Evolutionary conservation across 2,329 filamentous ascomycete species (phyloP), one percentile per base, ranked within the genome.

Genomic region (Ophiocordyceps camponoti-saundersi): DNA sequence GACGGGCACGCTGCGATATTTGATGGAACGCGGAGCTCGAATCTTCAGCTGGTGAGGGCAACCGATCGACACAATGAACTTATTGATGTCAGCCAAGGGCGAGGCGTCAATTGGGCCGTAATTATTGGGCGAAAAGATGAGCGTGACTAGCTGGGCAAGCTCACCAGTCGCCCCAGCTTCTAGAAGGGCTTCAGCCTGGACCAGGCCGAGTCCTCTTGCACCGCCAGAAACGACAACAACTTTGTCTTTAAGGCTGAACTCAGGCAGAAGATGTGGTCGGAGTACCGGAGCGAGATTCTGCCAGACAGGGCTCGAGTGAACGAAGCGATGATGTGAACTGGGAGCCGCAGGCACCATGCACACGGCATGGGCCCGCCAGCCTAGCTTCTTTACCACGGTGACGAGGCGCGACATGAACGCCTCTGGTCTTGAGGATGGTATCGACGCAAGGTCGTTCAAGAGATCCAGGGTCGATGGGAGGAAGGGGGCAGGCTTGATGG

Each of bases 211-310:
- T 3, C 87, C 86, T 50, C 84, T 75, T 8, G 79, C 86, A 48
- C 75, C 85, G 44, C 86, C 85, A 2, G 84, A 84, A 20, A 93
- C 82, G 42, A 88, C 64, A 46, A 89, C 72, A 16, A 89, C 80
- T 61, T 82, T 87, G 63, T 77, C 75, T 52, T 75, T 71, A 52
- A 93, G 72, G 56, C 73, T 80, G 68, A 92, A 92, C 58, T 92
- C 86, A 42, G 82, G 79, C 45, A 89, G 63, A 13, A 63, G 50
- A 29, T 59, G 55, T 32, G 59, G 48, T 21, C 52, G 46, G 34
- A 48, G 49, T 16, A 48, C 47, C 42, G 57, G 49, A 48, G 51
- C 48, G 18, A 54, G 48, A 29, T 53, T 55, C 29, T 39, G 47
- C n/a, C 46, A 50, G 29, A 51, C 46, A 18, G 49, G 46, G 30